Evolutionary conservation across 352 stramenopile genomes (phyloP), one percentile per base, ranked within the genome.

Genomic region (Aphanomyces cochlioides): DNA sequence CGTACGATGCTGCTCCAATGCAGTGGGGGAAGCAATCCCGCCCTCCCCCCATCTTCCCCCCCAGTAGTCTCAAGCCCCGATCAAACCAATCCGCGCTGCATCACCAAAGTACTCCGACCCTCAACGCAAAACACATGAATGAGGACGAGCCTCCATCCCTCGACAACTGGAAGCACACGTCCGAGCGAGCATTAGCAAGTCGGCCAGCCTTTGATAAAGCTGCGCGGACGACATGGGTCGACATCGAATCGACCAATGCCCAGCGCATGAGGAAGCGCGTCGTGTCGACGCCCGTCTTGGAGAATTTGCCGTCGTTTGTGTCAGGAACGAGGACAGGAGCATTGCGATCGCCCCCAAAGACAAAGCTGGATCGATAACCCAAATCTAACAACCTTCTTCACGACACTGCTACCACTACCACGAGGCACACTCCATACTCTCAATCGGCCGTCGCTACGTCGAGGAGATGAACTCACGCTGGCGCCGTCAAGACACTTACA

Each of bases 91-190:
- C 17, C 54, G 13, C 8, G n/a, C 8, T 58, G 28, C 28, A 28
- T 34, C 8, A 38, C 50, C 8, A 58, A 58, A 19, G 1, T 53
- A 34, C 50, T 58, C 50, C n/a, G 36, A 21, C 43, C 1, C 8
- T 28, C 36, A 7, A 15, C 43, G 15, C 63, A 69, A 61, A 58
- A 2, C 50, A 58, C 13, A 34, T 19, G 13, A 5, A n/a, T 3
- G 41, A 58, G 37, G 45, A 58, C 19, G 19, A 19, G 21, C 10
- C 48, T 7, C 34, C 47, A 36, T 56, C 64, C n/a, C 53, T 70
- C 7, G 64, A 70, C 15, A 61, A n/a, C 13, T 70, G 64, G 64
- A 70, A 70, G 39, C 54, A 34, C 12, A 61, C 47, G 17, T 61
- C 64, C 10, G 40, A 60, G 39, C 19, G 13, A 4, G 28, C 36